Evolutionary conservation across 2,329 filamentous ascomycete species (phyloP), one percentile per base, ranked within the genome.

Genomic region (Monascus ruber): DNA sequence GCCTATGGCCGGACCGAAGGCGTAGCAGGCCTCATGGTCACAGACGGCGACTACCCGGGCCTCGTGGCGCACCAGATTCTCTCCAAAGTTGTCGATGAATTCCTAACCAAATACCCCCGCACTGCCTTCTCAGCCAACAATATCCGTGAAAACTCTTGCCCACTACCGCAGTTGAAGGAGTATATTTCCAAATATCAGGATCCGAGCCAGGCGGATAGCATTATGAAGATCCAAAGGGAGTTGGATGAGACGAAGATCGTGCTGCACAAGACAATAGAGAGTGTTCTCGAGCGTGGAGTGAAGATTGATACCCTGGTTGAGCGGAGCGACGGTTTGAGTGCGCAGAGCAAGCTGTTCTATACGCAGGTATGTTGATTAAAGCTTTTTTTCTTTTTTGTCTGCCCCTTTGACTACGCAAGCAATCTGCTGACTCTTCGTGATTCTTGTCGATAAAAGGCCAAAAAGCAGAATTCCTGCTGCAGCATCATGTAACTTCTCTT

Each of bases 311-410:
- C 83, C 53, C 67, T 98, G 52, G 89, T 96, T 34, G 81, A 81
- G 47, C 96, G 96, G 77, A 94, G 85, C 55, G 86, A 94, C 53
- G 85, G 81, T 8, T 66, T 98, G 55, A 94, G 85, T 65, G 77
- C 79, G 36, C 84, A 91, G 72, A 94, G 86, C 69, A 96, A 94
- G 75, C 89, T 93, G 83, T 98, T 98, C 64, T 96, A 96, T 64
- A 86, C 74, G 33, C 73, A 76, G 64, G 82, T 82, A 47, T 33
- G 50, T n/a, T 9, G 17, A 17, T 17, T 17, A 17, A 17, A 17
- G 17, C 3, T 2, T 17, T 17, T 17, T 17, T 17, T 17, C 2
- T 17, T 17, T 17, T 17, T 17, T 17, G 17, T 17, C 17, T 3
- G 17, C 17, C 3, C 17, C 17, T 17, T 17, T 29, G 2, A 26